Conservation (phyloP, 495 filamentous ascomycete species). For the Annulohypoxylon bovei region DNA sequence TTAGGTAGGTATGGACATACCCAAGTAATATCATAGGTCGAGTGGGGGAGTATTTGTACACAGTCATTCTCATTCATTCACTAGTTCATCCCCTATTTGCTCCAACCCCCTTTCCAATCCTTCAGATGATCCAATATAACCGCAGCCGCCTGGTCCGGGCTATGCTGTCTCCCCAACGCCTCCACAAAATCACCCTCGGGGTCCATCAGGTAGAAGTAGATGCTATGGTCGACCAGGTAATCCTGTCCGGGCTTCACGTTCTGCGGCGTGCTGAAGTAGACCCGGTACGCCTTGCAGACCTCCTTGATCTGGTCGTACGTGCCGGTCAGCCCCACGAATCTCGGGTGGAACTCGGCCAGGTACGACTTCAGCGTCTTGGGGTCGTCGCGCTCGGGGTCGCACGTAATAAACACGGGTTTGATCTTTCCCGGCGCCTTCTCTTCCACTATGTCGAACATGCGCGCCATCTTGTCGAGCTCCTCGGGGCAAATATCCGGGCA, state of each 20-base stretch:
- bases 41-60: constrained; percentile 29
- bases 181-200: constrained; percentile 98
- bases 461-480: constrained; percentile 98
- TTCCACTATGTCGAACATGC: constrained; percentile 85
- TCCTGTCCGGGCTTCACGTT: constrained; percentile 92
- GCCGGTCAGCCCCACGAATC: constrained; percentile 88
- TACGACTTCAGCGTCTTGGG: constrained; percentile 86
- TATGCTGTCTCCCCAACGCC: constrained; percentile 93
- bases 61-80: not conserved
- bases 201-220: constrained; percentile 99
- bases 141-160: constrained; percentile 82
- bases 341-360: constrained; percentile 90
- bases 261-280: constrained; percentile 94
- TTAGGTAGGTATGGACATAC: not conserved
- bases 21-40: constrained; percentile 11
- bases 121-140: constrained; percentile 87
- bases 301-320: constrained; percentile 91
- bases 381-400: constrained; percentile 90
- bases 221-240: constrained; percentile 97
- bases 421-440: constrained; percentile 52
- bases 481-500: constrained; percentile 99
- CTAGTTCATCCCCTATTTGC: not conserved
- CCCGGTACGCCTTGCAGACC: constrained; percentile 92
- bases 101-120: constrained; percentile 75
- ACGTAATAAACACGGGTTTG: constrained; percentile 88